phyloP scores from a whole-genome alignment of 352 stramenopile species.

The Globisporangium viniferum region DNA sequence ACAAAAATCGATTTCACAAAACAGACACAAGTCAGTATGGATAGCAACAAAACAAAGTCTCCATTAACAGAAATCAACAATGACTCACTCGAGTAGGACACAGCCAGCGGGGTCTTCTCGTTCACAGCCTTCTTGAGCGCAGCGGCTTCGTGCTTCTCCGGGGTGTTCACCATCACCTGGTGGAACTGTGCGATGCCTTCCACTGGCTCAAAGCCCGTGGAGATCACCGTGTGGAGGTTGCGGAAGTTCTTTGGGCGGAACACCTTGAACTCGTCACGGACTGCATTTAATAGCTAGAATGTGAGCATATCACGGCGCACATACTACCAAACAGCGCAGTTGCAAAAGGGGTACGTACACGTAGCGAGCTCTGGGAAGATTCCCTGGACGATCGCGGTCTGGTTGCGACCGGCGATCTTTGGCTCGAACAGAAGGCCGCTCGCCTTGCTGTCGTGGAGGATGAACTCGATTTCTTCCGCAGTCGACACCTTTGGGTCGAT shows the following conservation, averaged over 20 bases:
- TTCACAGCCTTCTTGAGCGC: conserved; percentile 58
- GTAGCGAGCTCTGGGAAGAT: conserved; percentile 78
- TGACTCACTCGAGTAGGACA: conserved; percentile 77
- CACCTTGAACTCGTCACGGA: conserved; percentile 45
- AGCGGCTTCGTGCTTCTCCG: conserved; percentile 60
- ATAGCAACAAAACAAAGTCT: background rate
- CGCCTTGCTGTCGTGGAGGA: conserved; percentile 80
- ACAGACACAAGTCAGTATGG: conserved; percentile 10
- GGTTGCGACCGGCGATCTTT: conserved; percentile 73
- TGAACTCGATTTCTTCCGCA: conserved; percentile 73
- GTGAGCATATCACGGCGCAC: background rate
- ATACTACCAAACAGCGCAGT: background rate
- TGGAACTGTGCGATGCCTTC: conserved; percentile 77
- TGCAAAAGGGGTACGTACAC: conserved; percentile 35
- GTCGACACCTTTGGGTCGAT: conserved; percentile 76
- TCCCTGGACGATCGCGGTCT: conserved; percentile 63
- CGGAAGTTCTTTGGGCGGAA: conserved; percentile 83
- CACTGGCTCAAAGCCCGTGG: conserved; percentile 66
- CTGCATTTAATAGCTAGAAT: conserved; percentile 2
- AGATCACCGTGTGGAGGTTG: conserved; percentile 82
- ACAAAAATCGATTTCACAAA: conserved; percentile 3
- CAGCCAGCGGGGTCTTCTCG: conserved; percentile 67
- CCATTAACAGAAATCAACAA: background rate
- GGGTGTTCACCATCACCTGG: conserved; percentile 78
- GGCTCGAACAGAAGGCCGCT: conserved; percentile 81